Evolutionary conservation across 306 rosid species (phyloP).

Genomic region (Malus sieversii): DNA sequence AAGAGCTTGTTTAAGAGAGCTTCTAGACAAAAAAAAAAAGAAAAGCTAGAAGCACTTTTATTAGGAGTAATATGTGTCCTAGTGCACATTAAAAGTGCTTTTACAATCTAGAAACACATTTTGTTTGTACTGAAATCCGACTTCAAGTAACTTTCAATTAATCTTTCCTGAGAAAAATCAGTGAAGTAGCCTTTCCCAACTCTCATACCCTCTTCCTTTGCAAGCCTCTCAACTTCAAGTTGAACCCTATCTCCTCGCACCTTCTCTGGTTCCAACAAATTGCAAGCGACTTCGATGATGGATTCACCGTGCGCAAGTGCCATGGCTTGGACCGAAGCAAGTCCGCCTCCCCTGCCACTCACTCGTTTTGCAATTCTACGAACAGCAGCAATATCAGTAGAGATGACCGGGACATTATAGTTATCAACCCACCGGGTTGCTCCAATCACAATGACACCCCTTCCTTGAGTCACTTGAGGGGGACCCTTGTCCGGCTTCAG

Average conservation of each 20-base stretch:
- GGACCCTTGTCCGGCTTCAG: constrained; percentile 74
- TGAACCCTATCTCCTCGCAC: constrained; percentile 47
- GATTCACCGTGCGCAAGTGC: constrained; percentile 45
- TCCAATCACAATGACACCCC: constrained; percentile 61
- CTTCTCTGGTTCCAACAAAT: constrained; percentile 52
- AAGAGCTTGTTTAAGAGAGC: neutral
- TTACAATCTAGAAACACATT: neutral
- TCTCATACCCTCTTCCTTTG: constrained; percentile 50
- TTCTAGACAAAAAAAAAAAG: no score
- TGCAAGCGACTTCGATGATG: constrained; percentile 49
- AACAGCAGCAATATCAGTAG: constrained; percentile 41
- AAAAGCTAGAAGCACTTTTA: neutral
- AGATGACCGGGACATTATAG: constrained; percentile 62
- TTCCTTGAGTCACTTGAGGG: constrained; percentile 32
- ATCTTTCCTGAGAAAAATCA: constrained; percentile 59
- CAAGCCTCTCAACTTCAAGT: constrained; percentile 53
- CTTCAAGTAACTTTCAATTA: constrained; percentile 46
- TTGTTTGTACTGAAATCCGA: constrained; percentile 1
- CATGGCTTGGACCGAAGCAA: constrained; percentile 83
- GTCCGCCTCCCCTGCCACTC: constrained; percentile 47
- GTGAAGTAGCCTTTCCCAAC: constrained; percentile 78
- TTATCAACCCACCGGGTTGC: constrained; percentile 66
- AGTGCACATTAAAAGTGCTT: no score
- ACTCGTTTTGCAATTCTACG: constrained; percentile 42
- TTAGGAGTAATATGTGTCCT: neutral